Conservation (phyloP, 352 stramenopile species). For the Elongisporangium undulatum region DNA sequence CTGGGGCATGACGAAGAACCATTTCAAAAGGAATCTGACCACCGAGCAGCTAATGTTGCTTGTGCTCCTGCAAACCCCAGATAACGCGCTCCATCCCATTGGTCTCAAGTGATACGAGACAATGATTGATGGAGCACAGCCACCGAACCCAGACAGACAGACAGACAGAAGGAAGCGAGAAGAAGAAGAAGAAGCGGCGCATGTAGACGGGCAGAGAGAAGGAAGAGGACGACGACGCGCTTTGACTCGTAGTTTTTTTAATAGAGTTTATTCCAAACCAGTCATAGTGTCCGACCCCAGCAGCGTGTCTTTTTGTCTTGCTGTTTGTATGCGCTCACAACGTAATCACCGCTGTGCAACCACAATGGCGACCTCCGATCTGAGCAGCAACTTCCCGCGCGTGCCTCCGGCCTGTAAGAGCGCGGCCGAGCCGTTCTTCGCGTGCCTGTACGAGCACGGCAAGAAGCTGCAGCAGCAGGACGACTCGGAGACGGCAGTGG, state of each 20-base stretch:
- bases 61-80: conserved; percentile 40
- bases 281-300: background rate
- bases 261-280: conserved; percentile 13
- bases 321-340: conserved; percentile 47
- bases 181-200: conserved; percentile 1
- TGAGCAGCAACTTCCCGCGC: conserved; percentile 77
- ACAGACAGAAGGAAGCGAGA: conserved; percentile 5
- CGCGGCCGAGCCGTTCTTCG: conserved; percentile 67
- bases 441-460: conserved; percentile 79
- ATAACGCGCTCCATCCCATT: conserved; percentile 39
- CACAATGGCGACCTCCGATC: conserved; percentile 22
- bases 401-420: conserved; percentile 68
- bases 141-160: conserved; percentile 4
- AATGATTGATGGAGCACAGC: background rate
- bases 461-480: conserved; percentile 55
- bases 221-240: background rate
- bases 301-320: conserved; percentile 19
- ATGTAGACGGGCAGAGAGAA: conserved; percentile 4
- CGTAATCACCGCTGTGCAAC: conserved; percentile 20
- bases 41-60: conserved; percentile 79
- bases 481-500: conserved; percentile 41
- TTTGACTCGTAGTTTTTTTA: conserved; percentile 8
- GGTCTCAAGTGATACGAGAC: background rate
- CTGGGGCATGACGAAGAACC: background rate
- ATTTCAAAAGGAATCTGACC: conserved; percentile 38